A percentile compares a stretch with the other conserved stretches of the same genome.
Conservation (phyloP, 164 flowering plant species). For the Nelumbo lutea region DNA sequence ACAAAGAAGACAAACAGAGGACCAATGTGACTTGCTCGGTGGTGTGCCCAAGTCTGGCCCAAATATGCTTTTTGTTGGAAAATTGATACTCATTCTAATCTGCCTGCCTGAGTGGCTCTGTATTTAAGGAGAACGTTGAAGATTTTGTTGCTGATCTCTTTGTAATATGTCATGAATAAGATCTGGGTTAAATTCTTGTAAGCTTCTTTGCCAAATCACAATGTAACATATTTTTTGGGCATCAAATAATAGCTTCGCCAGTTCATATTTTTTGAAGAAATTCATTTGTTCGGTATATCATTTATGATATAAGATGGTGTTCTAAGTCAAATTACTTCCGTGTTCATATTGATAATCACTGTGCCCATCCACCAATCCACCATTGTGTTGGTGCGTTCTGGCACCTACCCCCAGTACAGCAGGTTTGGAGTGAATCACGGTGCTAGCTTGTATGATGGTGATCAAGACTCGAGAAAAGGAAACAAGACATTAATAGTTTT, state of each 20-base stretch:
- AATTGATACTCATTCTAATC: background rate
- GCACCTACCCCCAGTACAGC: too few relatives aligned
- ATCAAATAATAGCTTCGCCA: background rate
- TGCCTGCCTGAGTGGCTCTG: background rate
- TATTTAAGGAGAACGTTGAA: background rate
- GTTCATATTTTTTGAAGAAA: background rate
- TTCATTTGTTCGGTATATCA: too few relatives aligned
- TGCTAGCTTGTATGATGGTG: too few relatives aligned
- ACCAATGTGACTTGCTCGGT: background rate
- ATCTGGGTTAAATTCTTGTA: background rate
- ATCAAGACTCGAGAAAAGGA: too few relatives aligned
- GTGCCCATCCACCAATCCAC: too few relatives aligned
- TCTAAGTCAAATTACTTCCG: too few relatives aligned
- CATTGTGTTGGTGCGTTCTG: too few relatives aligned
- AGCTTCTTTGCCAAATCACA: background rate
- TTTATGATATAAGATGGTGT: too few relatives aligned
- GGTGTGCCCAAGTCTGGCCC: background rate
- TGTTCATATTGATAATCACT: too few relatives aligned
- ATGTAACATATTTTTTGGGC: conserved; percentile 12
- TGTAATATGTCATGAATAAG: conserved; percentile 10
- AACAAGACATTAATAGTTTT: too few relatives aligned
- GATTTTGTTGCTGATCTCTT: background rate
- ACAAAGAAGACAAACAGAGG: background rate
- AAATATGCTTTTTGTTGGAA: background rate
- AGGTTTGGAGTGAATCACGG: too few relatives aligned